Conservation (phyloP, 2,329 filamentous ascomycete species). For the Lizonia empirigonia region DNA sequence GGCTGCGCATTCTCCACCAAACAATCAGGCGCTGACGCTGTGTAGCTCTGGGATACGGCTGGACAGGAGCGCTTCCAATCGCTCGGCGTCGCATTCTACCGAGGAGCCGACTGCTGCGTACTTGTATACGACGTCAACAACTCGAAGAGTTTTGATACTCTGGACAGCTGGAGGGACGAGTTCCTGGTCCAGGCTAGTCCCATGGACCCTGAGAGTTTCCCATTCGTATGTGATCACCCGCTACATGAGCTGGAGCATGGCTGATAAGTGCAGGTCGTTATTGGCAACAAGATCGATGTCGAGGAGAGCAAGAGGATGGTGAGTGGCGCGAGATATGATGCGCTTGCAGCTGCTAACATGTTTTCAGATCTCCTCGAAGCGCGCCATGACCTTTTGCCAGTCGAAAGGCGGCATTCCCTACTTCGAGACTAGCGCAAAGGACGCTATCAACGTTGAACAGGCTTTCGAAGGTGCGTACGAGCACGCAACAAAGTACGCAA, state of each 20-base stretch:
- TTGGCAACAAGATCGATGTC: slow-evolving; percentile 99
- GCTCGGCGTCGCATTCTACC: slow-evolving; percentile 94
- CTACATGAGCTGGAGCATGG: neutral
- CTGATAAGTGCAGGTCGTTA: slow-evolving; percentile 70
- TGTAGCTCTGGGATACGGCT: slow-evolving; percentile 94
- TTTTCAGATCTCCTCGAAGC: slow-evolving; percentile 83
- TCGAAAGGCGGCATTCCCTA: slow-evolving; percentile 97
- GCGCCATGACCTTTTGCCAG: slow-evolving; percentile 96
- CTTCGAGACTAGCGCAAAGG: slow-evolving; percentile 99
- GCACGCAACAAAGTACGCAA: neutral
- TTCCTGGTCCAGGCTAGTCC: slow-evolving; percentile 97
- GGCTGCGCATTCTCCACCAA: slow-evolving; percentile 16
- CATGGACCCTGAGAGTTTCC: slow-evolving; percentile 95
- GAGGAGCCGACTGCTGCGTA: slow-evolving; percentile 96
- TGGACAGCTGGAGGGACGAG: slow-evolving; percentile 98
- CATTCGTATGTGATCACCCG: slow-evolving; percentile 69
- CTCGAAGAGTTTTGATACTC: slow-evolving; percentile 96
- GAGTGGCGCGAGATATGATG: slow-evolving; percentile 28
- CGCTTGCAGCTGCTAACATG: slow-evolving; percentile 16
- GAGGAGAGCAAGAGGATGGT: slow-evolving; percentile 96
- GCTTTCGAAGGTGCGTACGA: slow-evolving; percentile 66
- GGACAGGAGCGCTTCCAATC: slow-evolving; percentile 98
- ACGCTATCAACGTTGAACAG: slow-evolving; percentile 96
- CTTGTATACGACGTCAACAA: slow-evolving; percentile 99
- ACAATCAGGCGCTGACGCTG: slow-evolving; percentile 22